Conservation (phyloP, 257 asterid species). For the Gentiana straminea region DNA sequence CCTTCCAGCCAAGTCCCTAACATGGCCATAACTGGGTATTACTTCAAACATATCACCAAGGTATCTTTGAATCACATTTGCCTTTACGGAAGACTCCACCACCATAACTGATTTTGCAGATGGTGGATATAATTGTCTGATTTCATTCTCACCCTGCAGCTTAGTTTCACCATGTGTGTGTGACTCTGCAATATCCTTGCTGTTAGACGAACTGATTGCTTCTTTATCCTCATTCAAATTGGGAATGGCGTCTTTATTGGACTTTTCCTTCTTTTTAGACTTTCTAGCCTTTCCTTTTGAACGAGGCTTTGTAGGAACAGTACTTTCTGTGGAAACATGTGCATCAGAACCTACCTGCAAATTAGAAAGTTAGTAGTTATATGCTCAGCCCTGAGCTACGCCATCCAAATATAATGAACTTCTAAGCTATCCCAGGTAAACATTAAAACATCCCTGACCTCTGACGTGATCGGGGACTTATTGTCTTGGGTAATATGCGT, state of each 20-base stretch:
- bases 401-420: slow-evolving; percentile 3
- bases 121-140: slow-evolving; percentile 74
- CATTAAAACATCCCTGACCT: slow-evolving; percentile 35
- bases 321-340: slow-evolving; percentile 21
- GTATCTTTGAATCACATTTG: slow-evolving; percentile 89
- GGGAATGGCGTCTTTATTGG: slow-evolving; percentile 22
- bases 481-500: slow-evolving; percentile 18
- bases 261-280: slow-evolving; percentile 27
- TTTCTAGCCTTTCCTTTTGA: slow-evolving; percentile 23
- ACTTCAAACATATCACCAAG: slow-evolving; percentile 95
- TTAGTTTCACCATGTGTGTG: slow-evolving; percentile 18
- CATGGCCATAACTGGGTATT: slow-evolving; percentile 88
- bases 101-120: slow-evolving; percentile 57
- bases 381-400: slow-evolving; percentile 12
- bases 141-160: slow-evolving; percentile 23
- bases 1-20: slow-evolving; percentile 91
- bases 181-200: slow-evolving; percentile 18
- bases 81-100: slow-evolving; percentile 84
- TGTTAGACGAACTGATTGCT: slow-evolving; percentile 16
- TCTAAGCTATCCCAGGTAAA: too few relatives aligned
- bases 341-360: slow-evolving; percentile 32
- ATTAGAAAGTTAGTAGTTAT: slow-evolving; percentile 21
- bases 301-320: slow-evolving; percentile 20
- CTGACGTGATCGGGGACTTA: slow-evolving; percentile 20
- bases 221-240: slow-evolving; percentile 17